Percentiles rank a stretch among this genome's conserved stretches.
phyloP scores from a whole-genome alignment of 2,329 filamentous ascomycete species.

The Colletotrichum zoysiae region DNA sequence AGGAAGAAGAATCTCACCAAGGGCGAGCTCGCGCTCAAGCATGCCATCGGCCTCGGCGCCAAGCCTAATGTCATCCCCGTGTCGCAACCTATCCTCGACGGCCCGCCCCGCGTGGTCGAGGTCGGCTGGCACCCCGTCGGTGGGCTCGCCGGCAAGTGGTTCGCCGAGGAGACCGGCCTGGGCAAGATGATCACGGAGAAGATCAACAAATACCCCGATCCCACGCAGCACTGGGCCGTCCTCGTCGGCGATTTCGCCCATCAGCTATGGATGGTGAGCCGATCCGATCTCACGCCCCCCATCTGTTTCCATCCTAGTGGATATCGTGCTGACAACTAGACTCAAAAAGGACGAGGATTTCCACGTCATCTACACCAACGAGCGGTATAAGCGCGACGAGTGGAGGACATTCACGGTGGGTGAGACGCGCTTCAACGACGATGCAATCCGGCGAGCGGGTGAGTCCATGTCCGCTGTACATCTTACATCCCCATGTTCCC shows the following conservation, averaged over 20 bases:
- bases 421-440: constrained; percentile 66
- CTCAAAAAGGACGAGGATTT: constrained; percentile 63
- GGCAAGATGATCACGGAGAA: constrained; percentile 68
- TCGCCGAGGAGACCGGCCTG: constrained; percentile 67
- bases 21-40: constrained; percentile 56
- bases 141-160: constrained; percentile 68
- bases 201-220: constrained; percentile 67
- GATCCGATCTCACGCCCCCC: neutral
- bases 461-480: constrained; percentile 44
- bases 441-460: constrained; percentile 63
- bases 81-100: constrained; percentile 53
- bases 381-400: constrained; percentile 57
- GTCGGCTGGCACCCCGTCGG: constrained; percentile 71
- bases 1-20: constrained; percentile 53
- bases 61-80: constrained; percentile 59
- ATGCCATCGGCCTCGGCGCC: constrained; percentile 58
- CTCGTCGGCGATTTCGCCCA: constrained; percentile 68
- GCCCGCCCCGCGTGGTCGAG: constrained; percentile 58
- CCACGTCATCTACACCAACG: constrained; percentile 69
- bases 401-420: constrained; percentile 66
- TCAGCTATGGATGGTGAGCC: constrained; percentile 69
- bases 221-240: constrained; percentile 72
- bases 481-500: neutral
- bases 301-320: too few species aligned
- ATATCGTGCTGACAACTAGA: neutral